phyloP scores from a whole-genome alignment of 345 rosid species.

The Gossypium longicalyx region DNA sequence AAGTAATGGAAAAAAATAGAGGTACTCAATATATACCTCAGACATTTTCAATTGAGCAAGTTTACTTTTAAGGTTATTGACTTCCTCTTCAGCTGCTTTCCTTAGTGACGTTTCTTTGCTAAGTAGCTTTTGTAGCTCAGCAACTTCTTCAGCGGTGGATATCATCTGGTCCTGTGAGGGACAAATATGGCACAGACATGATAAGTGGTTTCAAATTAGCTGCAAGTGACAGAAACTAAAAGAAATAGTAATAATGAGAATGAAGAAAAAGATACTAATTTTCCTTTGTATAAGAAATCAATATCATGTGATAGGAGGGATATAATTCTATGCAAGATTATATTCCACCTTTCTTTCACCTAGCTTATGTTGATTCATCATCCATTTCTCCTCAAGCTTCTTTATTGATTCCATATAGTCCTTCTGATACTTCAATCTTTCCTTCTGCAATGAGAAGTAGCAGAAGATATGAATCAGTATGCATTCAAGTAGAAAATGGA shows the following conservation, averaged over 20 bases:
- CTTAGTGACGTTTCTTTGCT: conserved; percentile 63
- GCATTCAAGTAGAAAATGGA: conserved; percentile 3
- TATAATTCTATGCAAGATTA: conserved; percentile 17
- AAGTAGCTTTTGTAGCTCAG: conserved; percentile 62
- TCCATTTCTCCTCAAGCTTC: conserved; percentile 86
- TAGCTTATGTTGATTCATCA: conserved; percentile 59
- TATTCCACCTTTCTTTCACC: conserved; percentile 45
- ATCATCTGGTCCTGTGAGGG: conserved; percentile 40
- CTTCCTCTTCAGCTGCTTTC: conserved; percentile 80
- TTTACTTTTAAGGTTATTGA: conserved; percentile 54
- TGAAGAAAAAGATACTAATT: neutral
- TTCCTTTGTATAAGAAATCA: neutral
- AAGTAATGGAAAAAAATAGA: conserved; percentile 5
- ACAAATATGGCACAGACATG: conserved; percentile 8
- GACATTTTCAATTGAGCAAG: conserved; percentile 53
- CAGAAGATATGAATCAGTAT: conserved; percentile 5
- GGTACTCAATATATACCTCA: conserved; percentile 45
- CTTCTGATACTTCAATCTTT: conserved; percentile 72
- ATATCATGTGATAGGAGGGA: neutral
- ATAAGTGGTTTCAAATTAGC: conserved; percentile 3
- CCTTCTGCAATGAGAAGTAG: conserved; percentile 43
- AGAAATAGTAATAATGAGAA: neutral
- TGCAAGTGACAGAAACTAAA: neutral
- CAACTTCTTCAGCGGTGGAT: conserved; percentile 53
- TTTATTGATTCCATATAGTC: conserved; percentile 86